These are phyloP conservation scores for Baorangia bicolor DNA, from an alignment of 768 basidiomycete genomes.

Conservation along the genomic window DNA sequence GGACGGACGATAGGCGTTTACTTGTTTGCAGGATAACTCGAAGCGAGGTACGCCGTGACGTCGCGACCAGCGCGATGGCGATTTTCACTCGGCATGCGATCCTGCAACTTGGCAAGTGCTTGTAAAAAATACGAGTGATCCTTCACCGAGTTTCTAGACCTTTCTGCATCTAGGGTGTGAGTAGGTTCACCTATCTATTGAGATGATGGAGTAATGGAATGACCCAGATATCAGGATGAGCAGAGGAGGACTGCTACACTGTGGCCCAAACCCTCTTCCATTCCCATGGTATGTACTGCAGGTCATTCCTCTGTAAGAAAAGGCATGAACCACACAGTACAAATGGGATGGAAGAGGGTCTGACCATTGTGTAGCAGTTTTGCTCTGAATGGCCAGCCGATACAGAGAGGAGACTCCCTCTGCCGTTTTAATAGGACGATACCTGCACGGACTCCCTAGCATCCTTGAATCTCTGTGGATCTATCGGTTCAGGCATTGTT, in stretches of 20 bases:
- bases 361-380: constrained; percentile 28
- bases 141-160: background rate
- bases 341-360: constrained; percentile 29
- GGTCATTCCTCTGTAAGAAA: constrained; percentile 27
- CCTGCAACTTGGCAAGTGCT: background rate
- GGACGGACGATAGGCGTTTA: background rate
- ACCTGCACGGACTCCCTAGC: background rate
- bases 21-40: background rate
- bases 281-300: constrained; percentile 48
- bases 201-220: background rate
- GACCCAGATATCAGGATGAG: background rate
- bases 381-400: constrained; percentile 8
- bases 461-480: constrained; percentile 4
- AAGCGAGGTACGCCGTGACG: background rate
- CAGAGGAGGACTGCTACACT: constrained; percentile 11
- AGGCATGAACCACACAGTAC: constrained; percentile 27
- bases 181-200: background rate
- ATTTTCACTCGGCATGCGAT: background rate
- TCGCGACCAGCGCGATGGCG: background rate
- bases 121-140: background rate
- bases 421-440: constrained; percentile 8
- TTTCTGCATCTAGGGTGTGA: background rate
- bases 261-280: constrained; percentile 42
- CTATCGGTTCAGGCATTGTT: background rate
- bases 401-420: background rate